Conservation (phyloP, 495 filamentous ascomycete genomes). For the Niebla homalea region DNA sequence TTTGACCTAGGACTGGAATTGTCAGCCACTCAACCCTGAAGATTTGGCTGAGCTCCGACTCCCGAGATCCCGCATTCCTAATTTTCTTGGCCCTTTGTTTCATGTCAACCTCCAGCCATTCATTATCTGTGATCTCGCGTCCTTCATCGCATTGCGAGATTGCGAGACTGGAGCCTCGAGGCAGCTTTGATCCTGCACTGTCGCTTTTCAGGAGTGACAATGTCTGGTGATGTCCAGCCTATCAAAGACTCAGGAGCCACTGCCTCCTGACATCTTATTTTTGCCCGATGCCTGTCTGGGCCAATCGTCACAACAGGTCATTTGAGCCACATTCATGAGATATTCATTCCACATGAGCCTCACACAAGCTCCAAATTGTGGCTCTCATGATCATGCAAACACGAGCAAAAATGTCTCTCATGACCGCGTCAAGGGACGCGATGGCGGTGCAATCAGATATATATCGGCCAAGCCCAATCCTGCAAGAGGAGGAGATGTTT, state of each 20-base stretch:
- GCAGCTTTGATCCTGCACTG: background rate
- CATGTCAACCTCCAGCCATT: conserved; percentile 9
- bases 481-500: background rate
- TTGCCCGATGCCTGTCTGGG: too few relatives aligned
- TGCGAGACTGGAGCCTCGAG: background rate
- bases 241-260: too few relatives aligned
- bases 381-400: too few relatives aligned
- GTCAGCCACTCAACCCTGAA: conserved; percentile 2
- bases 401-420: background rate
- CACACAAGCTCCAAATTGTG: too few relatives aligned
- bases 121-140: conserved; percentile 3
- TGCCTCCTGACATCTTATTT: too few relatives aligned
- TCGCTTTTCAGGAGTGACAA: background rate
- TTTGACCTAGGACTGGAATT: background rate
- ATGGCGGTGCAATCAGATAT: conserved; percentile 9
- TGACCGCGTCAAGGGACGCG: conserved; percentile 1
- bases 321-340: conserved; percentile 1
- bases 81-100: conserved; percentile 1
- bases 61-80: background rate
- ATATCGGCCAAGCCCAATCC: conserved; percentile 4
- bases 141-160: background rate
- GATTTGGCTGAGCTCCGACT: too few relatives aligned
- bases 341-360: conserved; percentile 5
- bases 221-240: background rate
- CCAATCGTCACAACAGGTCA: too few relatives aligned